A percentile compares a stretch with the other conserved stretches of the same genome.
These are phyloP conservation scores for Raffaelea deltoideospora DNA, from an alignment of 2,329 filamentous ascomycete species.

Conservation along the genomic window DNA sequence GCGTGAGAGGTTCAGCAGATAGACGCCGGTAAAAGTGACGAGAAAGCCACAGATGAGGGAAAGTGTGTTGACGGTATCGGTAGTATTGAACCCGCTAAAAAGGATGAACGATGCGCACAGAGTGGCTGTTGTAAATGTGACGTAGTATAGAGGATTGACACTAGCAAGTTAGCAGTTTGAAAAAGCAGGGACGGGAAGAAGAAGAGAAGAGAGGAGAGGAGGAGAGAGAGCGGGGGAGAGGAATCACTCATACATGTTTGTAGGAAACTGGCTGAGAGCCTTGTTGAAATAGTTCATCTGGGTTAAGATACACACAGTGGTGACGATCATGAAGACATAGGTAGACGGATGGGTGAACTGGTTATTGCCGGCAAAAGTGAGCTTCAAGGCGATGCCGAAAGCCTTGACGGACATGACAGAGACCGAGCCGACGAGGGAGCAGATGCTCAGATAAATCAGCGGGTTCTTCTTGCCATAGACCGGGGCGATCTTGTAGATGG, in stretches of 20 bases:
- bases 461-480: constrained; percentile 89
- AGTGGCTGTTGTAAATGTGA: constrained; percentile 91
- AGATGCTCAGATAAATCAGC: constrained; percentile 92
- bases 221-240: constrained; percentile 21
- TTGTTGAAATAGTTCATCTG: constrained; percentile 99
- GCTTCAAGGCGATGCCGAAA: constrained; percentile 92
- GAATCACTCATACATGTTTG: constrained; percentile 98
- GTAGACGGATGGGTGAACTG: constrained; percentile 92
- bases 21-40: constrained; percentile 88
- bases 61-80: constrained; percentile 78
- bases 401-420: constrained; percentile 99
- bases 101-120: constrained; percentile 91
- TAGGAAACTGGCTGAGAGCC: constrained; percentile 88
- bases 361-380: constrained; percentile 85
- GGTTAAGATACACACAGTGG: constrained; percentile 82
- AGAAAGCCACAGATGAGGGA: constrained; percentile 88
- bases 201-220: background rate
- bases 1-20: constrained; percentile 89
- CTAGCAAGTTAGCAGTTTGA: constrained; percentile 31
- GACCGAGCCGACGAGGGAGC: constrained; percentile 89
- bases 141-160: constrained; percentile 93
- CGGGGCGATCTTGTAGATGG: constrained; percentile 93
- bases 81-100: constrained; percentile 91
- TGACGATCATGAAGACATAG: constrained; percentile 93
- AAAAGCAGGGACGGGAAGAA: background rate